phyloP scores from a whole-genome alignment of 2,329 filamentous ascomycete species.

The Herpotrichia juniperi region DNA sequence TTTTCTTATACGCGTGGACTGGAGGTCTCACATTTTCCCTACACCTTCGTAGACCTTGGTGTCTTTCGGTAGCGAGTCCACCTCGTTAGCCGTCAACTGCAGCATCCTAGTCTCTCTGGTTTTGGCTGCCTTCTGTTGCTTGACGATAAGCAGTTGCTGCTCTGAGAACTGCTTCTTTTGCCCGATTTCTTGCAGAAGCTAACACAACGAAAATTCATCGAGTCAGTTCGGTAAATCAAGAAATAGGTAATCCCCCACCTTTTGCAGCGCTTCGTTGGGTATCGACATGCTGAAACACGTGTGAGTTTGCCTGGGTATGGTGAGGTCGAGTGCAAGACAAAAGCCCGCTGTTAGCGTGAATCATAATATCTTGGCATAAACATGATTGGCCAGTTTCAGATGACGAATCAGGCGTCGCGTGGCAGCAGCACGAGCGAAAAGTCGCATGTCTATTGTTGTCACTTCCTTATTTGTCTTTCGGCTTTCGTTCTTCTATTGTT shows the following conservation, averaged over 20 bases:
- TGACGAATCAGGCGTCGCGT: neutral
- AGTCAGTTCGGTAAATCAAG: neutral
- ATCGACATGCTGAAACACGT: conserved; percentile 74
- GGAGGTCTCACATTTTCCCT: conserved; percentile 82
- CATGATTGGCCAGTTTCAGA: neutral
- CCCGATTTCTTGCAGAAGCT: conserved; percentile 95
- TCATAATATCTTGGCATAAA: neutral
- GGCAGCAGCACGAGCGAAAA: too few relatives aligned
- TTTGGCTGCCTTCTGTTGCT: conserved; percentile 82
- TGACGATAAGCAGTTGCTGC: conserved; percentile 88
- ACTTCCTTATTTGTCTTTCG: neutral
- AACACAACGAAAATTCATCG: conserved; percentile 2
- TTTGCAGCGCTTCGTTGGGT: conserved; percentile 90
- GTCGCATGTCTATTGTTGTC: too few relatives aligned
- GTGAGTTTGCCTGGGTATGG: neutral
- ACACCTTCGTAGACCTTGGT: conserved; percentile 93
- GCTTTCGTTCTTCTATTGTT: neutral
- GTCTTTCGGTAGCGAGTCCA: conserved; percentile 74
- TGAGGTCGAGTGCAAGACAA: conserved; percentile 1
- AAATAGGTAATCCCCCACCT: conserved; percentile 62
- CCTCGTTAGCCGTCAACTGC: conserved; percentile 83
- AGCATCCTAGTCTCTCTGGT: conserved; percentile 88
- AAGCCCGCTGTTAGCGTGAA: neutral
- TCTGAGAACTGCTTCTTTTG: conserved; percentile 85
- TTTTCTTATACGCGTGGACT: neutral